Base-by-base conservation (phyloP, 1,284 basidiomycete genomes). In the Pterula multifida region DNA sequence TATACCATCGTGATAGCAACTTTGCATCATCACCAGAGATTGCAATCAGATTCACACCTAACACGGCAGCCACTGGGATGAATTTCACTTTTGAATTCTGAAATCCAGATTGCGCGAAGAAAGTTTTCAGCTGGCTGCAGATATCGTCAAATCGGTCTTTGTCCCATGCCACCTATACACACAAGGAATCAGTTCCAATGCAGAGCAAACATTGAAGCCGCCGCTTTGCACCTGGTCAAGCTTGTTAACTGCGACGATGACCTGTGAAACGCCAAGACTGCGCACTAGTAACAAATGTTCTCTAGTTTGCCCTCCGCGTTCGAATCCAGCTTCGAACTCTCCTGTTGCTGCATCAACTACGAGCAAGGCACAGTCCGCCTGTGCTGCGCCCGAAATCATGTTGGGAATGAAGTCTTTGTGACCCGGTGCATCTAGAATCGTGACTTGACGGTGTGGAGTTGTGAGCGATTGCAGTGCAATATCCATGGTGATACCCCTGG, bases 331-430 rank as follows among this genome's bases (percentile, higher is more conserved):
- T 65, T 98, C 95, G 57, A 98, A 98, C 58, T 93, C 93, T 21
- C 95, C 95, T 0, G 75, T 81, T 2, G 84, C 74, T 3, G 93
- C 85, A 64, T 97, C 96, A 19, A 98, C 81, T 3, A 98, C 95
- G n/a, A 98, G 77, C 3, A 98, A 67, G 1, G 95, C 94, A 32
- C 90, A 92, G 59, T 98, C 95, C 0, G 96, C 96, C 67, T 98
- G 95, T 0, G 94, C 85, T 1, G 95, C 95, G 1, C 95, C 95
- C 0, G 91, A 95, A 52, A 98, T 98, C 96, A 98, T 98, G 62
- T 98, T 98, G 0, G 96, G 95, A 51, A 98, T 89, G 59, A 98
- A 98, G 61, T 98, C 96, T 56, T 85, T 88, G 66, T 98, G 95
- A 0, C 95, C 95, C 0, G 95, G 95, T 0, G 96, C 95, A 59